Evolutionary conservation across 2,329 filamentous ascomycete species (phyloP).

Genomic region (Achaetomium macrosporum): DNA sequence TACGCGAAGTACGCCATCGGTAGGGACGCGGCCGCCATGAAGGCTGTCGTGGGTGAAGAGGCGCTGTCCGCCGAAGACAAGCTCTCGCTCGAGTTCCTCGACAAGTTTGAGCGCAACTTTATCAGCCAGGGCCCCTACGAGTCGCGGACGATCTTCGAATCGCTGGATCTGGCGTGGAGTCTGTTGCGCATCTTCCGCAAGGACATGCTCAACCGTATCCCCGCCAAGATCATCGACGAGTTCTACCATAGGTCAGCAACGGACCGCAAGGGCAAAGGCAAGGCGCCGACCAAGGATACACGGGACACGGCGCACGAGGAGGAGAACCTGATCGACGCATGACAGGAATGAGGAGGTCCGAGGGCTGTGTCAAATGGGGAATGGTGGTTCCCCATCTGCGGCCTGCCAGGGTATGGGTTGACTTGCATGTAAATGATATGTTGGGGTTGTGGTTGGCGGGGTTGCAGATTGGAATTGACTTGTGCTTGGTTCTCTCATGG

Average conservation of each 20-base stretch:
- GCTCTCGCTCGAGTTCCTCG: slow-evolving; percentile 94
- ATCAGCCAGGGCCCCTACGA: slow-evolving; percentile 92
- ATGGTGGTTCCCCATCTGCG: neutral
- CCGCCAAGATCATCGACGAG: slow-evolving; percentile 74
- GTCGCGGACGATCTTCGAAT: slow-evolving; percentile 84
- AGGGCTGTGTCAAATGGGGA: neutral
- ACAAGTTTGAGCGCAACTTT: slow-evolving; percentile 96
- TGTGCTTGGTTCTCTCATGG: neutral
- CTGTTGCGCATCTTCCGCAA: slow-evolving; percentile 95
- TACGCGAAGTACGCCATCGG: slow-evolving; percentile 99
- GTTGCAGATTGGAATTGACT: slow-evolving; percentile 24
- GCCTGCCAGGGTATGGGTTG: slow-evolving; percentile 2
- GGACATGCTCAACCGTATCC: slow-evolving; percentile 93
- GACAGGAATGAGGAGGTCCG: slow-evolving; percentile 1
- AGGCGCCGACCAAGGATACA: slow-evolving; percentile 35
- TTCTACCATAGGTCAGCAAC: slow-evolving; percentile 67
- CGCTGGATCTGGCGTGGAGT: slow-evolving; percentile 92
- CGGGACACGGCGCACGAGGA: slow-evolving; percentile 28
- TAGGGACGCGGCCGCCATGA: slow-evolving; percentile 97
- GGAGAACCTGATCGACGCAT: slow-evolving; percentile 36
- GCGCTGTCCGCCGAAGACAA: slow-evolving; percentile 94
- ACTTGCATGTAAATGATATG: slow-evolving; percentile 22
- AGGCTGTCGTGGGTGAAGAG: slow-evolving; percentile 98
- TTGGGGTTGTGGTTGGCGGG: slow-evolving; percentile 13
- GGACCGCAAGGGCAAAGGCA: slow-evolving; percentile 58